phyloP scores from a whole-genome alignment of 2,329 filamentous ascomycete species.

The Paramyrothecium sp. region DNA sequence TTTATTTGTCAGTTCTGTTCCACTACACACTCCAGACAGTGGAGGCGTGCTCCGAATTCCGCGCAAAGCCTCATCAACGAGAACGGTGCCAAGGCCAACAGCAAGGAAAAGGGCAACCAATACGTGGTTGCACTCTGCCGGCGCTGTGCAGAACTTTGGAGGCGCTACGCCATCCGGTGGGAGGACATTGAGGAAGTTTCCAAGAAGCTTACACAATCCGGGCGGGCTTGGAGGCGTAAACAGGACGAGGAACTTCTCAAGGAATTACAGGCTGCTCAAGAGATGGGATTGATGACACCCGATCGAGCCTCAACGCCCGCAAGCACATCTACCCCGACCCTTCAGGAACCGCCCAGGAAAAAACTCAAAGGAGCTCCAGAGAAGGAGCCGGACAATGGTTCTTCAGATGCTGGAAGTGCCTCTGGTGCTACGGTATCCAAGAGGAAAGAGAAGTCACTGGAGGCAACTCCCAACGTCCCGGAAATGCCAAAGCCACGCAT shows the following conservation, averaged over 20 bases:
- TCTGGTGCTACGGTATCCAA: constrained; percentile 34
- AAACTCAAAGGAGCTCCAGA: constrained; percentile 59
- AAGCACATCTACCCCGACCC: constrained; percentile 25
- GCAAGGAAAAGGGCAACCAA: constrained; percentile 75
- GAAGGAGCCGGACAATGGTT: constrained; percentile 46
- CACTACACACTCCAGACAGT: constrained; percentile 78
- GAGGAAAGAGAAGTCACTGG: constrained; percentile 59
- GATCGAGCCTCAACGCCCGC: constrained; percentile 39
- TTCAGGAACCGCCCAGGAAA: constrained; percentile 60
- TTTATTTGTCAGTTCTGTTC: constrained; percentile 95
- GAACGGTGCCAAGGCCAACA: constrained; percentile 50
- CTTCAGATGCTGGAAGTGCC: constrained; percentile 44
- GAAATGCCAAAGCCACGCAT: constrained; percentile 76
- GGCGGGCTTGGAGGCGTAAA: constrained; percentile 81
- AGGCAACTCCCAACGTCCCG: constrained; percentile 58
- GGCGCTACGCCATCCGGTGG: constrained; percentile 93
- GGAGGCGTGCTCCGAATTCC: constrained; percentile 83
- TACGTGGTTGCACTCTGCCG: constrained; percentile 82
- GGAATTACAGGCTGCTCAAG: constrained; percentile 65
- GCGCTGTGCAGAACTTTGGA: constrained; percentile 89
- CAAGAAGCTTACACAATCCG: constrained; percentile 80
- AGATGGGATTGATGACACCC: constrained; percentile 46
- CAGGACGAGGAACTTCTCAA: constrained; percentile 88
- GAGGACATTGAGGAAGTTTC: constrained; percentile 89
- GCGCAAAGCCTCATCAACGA: constrained; percentile 70